phyloP scores from a whole-genome alignment of 2,329 filamentous ascomycete genomes.

The Beauveria pseudobassiana region DNA sequence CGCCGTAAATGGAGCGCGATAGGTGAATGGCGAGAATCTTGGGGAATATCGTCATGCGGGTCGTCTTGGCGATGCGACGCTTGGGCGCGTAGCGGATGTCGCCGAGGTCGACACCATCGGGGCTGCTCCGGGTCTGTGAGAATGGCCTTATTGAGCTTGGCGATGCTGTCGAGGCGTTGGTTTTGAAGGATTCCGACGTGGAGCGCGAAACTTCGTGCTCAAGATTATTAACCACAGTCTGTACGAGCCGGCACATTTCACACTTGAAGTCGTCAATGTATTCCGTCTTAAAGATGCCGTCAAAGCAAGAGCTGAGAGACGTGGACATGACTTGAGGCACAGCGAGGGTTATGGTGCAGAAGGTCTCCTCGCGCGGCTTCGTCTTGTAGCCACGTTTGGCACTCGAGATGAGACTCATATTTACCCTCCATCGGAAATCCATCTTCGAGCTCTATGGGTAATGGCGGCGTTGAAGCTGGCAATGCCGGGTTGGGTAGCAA shows the following conservation, averaged over 20 bases:
- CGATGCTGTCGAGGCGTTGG: constrained; percentile 50
- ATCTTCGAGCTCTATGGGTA: constrained; percentile 45
- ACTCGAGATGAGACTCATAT: constrained; percentile 92
- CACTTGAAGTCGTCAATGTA: constrained; percentile 96
- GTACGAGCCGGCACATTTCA: constrained; percentile 81
- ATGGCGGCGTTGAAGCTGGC: constrained; percentile 13
- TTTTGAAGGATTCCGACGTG: constrained; percentile 43
- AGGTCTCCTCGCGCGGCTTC: constrained; percentile 72
- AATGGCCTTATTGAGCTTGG: constrained; percentile 61
- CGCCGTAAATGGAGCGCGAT: constrained; percentile 85
- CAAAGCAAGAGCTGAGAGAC: constrained; percentile 80
- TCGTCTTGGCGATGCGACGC: constrained; percentile 78
- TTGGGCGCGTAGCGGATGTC: constrained; percentile 68
- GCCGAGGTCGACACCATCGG: constrained; percentile 66
- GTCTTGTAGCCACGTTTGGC: constrained; percentile 79
- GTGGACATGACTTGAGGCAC: constrained; percentile 80
- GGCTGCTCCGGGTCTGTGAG: constrained; percentile 74
- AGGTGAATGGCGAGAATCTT: constrained; percentile 88
- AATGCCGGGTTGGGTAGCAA: constrained; percentile 14
- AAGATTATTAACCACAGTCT: constrained; percentile 60
- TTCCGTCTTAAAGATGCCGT: constrained; percentile 89
- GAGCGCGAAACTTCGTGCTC: constrained; percentile 50
- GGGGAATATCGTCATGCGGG: constrained; percentile 79
- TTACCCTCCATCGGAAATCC: constrained; percentile 89
- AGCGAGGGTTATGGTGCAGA: constrained; percentile 86